Conservation (phyloP, 139 green algal species). For the Tetradesmus obliquus region DNA sequence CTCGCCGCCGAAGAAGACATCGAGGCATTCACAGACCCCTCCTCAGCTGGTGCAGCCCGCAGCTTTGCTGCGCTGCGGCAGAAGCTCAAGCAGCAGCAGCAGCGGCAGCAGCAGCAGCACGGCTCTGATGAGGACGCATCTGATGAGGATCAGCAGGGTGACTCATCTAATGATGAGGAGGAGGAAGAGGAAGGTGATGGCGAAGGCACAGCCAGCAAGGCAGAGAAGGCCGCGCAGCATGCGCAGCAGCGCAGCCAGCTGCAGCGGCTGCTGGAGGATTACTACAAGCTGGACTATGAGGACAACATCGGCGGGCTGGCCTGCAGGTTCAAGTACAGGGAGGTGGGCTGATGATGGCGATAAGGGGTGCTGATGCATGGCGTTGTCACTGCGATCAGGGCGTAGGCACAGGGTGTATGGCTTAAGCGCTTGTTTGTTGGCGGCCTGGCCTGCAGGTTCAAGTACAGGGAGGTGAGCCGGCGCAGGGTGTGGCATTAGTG, state of each 20-base stretch:
- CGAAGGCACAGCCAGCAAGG: conserved; percentile 18
- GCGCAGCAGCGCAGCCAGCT: conserved; percentile 56
- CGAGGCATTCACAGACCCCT: neutral
- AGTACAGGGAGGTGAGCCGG: conserved; percentile 47
- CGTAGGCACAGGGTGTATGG: no score
- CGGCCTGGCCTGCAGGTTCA: conserved; percentile 83
- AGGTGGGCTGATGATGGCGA: conserved; percentile 31
- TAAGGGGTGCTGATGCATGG: conserved; percentile 23
- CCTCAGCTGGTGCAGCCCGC: neutral
- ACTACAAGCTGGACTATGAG: conserved; percentile 95
- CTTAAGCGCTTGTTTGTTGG: conserved; percentile 53
- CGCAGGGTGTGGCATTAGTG: no score
- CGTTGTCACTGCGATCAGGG: neutral
- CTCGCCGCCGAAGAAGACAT: conserved; percentile 25
- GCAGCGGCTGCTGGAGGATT: conserved; percentile 88
- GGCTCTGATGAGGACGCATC: neutral
- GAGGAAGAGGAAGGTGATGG: neutral
- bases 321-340: conserved; percentile 77
- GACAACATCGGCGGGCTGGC: conserved; percentile 83
- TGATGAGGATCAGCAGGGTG: conserved; percentile 52
- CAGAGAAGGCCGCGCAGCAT: neutral
- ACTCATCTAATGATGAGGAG: conserved; percentile 37
- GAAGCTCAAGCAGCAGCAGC: conserved; percentile 17
- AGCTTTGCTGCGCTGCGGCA: neutral
- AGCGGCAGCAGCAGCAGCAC: conserved; percentile 20